Conservation (phyloP, 163 green algal species). For the Chlamydomonas reinhardtii region DNA sequence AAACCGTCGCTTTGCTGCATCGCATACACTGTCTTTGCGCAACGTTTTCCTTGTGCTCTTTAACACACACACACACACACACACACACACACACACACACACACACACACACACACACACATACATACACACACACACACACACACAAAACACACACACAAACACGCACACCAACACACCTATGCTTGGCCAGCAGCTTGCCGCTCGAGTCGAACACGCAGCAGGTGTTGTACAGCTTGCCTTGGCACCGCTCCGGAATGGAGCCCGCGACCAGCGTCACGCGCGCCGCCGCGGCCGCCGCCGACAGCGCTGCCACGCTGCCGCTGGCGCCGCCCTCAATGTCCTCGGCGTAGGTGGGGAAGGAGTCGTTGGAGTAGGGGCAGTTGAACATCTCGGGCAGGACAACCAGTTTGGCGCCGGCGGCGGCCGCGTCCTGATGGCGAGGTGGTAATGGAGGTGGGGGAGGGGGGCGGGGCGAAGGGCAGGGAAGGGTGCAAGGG, state of each 20-base stretch:
- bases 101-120: no score
- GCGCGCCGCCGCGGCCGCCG: conserved; percentile 49
- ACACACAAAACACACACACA: no score
- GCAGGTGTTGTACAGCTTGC: conserved; percentile 96
- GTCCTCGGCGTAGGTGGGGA: conserved; percentile 94
- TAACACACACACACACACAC: no score
- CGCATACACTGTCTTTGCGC: no score
- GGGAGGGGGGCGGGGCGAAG: not conserved
- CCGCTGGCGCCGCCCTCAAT: conserved; percentile 76
- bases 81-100: no score
- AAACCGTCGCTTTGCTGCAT: no score
- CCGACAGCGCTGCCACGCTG: conserved; percentile 73
- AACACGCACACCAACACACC: conserved; percentile 65
- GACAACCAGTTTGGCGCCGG: conserved; percentile 91
- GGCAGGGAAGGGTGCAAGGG: not conserved
- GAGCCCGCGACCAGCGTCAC: conserved; percentile 92
- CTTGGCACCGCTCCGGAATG: conserved; percentile 85
- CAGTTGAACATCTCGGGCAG: conserved; percentile 98
- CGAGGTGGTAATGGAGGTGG: not conserved
- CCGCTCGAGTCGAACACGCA: conserved; percentile 88
- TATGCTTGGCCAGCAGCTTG: conserved; percentile 88
- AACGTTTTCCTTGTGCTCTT: no score
- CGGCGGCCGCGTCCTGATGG: conserved; percentile 71
- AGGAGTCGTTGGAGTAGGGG: conserved; percentile 96
- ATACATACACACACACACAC: no score